A percentile compares a stretch with the other conserved stretches of the same genome.
Conservation (phyloP, 2,329 filamentous ascomycete genomes). For the Fusarium fujikuroi region DNA sequence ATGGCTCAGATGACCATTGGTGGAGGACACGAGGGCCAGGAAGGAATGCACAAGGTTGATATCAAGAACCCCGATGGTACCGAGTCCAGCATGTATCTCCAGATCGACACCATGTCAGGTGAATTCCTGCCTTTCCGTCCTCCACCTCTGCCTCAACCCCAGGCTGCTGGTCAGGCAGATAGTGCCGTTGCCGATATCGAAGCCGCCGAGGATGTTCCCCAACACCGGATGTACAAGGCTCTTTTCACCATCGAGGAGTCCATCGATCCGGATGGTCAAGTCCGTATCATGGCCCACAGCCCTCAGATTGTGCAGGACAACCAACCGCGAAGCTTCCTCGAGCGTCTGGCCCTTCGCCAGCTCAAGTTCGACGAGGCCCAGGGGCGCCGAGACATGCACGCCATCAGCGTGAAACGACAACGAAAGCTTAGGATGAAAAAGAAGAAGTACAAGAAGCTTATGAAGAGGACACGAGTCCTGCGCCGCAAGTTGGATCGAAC, state of each 20-base stretch:
- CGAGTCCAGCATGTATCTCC: conserved; percentile 70
- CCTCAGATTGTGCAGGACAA: conserved; percentile 65
- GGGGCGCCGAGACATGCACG: conserved; percentile 70
- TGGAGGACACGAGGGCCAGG: conserved; percentile 54
- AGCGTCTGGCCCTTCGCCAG: conserved; percentile 75
- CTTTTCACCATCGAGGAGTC: conserved; percentile 76
- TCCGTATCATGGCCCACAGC: conserved; percentile 70
- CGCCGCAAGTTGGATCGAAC: conserved; percentile 83
- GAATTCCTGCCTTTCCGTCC: conserved; percentile 84
- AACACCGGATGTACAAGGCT: conserved; percentile 69
- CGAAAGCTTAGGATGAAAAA: conserved; percentile 99
- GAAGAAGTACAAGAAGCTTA: conserved; percentile 99
- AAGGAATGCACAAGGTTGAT: conserved; percentile 62
- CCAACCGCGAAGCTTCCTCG: conserved; percentile 68
- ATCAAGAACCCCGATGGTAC: conserved; percentile 66
- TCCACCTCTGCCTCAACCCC: conserved; percentile 80
- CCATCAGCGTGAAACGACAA: conserved; percentile 92
- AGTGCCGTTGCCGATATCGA: conserved; percentile 48
- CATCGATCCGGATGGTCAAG: conserved; percentile 67
- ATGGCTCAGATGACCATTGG: conserved; percentile 64
- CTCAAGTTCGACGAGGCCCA: conserved; percentile 67
- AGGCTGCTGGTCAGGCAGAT: conserved; percentile 56
- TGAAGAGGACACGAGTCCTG: conserved; percentile 89
- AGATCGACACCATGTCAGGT: conserved; percentile 74
- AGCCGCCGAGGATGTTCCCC: conserved; percentile 52